Evolutionary conservation across 495 filamentous ascomycete species (phyloP).

Genomic region (Delitschia confertaspora): DNA sequence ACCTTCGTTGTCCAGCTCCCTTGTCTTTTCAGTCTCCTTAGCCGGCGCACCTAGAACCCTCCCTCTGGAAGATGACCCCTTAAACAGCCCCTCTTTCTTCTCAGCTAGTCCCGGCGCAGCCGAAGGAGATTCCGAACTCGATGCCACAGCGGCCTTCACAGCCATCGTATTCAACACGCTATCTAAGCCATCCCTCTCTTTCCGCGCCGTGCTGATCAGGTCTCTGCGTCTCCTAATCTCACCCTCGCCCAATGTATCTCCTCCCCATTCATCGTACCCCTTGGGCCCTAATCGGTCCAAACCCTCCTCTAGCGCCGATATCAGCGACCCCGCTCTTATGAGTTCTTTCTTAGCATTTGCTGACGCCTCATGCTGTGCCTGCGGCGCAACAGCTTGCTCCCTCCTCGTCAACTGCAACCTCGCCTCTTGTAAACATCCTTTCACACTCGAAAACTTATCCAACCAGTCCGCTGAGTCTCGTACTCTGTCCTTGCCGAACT

Average conservation of each 20-base stretch:
- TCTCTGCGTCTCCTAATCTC: conserved; percentile 76
- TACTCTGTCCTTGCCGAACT: conserved; percentile 31
- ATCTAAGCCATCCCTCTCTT: conserved; percentile 82
- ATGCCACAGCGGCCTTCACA: conserved; percentile 37
- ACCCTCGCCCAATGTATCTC: conserved; percentile 62
- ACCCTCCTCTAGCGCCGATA: conserved; percentile 61
- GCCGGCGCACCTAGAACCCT: conserved; percentile 67
- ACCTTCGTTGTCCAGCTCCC: conserved; percentile 83
- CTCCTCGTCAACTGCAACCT: conserved; percentile 62
- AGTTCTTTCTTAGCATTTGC: conserved; percentile 74
- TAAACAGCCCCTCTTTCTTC: conserved; percentile 47
- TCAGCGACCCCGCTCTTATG: conserved; percentile 60
- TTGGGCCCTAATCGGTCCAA: conserved; percentile 44
- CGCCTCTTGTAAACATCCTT: conserved; percentile 72
- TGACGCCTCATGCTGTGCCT: conserved; percentile 66
- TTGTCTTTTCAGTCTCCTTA: conserved; percentile 71
- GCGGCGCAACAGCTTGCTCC: conserved; percentile 61
- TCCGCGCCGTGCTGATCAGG: conserved; percentile 63
- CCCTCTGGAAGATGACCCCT: conserved; percentile 39
- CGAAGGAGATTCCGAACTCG: conserved; percentile 9
- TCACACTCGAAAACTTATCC: conserved; percentile 76
- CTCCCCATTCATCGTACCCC: conserved; percentile 32
- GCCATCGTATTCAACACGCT: conserved; percentile 66
- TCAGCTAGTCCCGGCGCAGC: conserved; percentile 31
- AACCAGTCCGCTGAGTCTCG: conserved; percentile 75